Conservation (phyloP, 2,329 filamentous ascomycete species). For the Colletotrichum sp. region DNA sequence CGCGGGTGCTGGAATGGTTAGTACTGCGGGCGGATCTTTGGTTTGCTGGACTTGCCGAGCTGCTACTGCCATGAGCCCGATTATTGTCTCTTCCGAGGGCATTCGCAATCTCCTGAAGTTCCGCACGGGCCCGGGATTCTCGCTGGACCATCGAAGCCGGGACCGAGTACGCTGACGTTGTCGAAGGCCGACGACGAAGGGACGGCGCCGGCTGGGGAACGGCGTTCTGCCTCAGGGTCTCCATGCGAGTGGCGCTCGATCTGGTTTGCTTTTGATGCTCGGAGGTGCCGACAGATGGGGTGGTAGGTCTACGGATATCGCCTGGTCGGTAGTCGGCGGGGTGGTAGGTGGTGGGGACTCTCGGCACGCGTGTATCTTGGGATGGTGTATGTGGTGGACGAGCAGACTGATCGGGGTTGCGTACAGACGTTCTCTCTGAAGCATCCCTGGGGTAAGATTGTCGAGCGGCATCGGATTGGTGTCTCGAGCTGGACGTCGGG, state of each 20-base stretch:
- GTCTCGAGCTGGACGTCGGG: background rate
- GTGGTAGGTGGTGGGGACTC: background rate
- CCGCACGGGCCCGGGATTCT: background rate
- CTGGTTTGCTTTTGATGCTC: background rate
- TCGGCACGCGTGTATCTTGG: background rate
- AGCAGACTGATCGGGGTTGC: background rate
- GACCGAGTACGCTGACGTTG: background rate
- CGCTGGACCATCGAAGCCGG: background rate
- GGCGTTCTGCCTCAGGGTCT: background rate
- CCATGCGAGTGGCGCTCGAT: background rate
- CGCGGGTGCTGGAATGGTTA: background rate
- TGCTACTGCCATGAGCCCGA: background rate
- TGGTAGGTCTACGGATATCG: background rate
- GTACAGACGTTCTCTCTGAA: background rate
- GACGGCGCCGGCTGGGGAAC: background rate
- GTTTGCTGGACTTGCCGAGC: background rate
- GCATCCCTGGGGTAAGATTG: background rate
- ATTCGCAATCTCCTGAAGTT: background rate
- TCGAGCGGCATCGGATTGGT: background rate
- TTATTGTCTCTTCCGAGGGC: background rate
- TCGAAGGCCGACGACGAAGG: background rate
- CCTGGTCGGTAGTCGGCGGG: background rate
- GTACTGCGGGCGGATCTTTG: background rate
- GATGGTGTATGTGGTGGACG: background rate
- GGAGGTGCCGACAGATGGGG: background rate